These are phyloP conservation scores for Calonectria crousiana DNA, from an alignment of 2,329 filamentous ascomycete genomes.

Conservation along the genomic window DNA sequence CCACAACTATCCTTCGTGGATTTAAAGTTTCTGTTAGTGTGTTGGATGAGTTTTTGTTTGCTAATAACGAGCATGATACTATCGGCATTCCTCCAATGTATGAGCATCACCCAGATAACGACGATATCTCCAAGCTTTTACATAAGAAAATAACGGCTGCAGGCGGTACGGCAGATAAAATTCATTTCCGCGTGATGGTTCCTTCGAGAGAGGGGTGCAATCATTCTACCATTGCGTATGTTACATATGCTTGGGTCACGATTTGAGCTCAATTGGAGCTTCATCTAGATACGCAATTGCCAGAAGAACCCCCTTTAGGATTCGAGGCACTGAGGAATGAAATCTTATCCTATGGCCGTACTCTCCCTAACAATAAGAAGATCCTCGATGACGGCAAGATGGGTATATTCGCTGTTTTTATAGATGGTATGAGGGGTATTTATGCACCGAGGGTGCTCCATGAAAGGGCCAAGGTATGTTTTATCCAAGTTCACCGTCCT, in stretches of 20 bases:
- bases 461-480: background rate
- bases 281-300: background rate
- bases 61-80: background rate
- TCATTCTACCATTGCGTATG: background rate
- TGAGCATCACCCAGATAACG: background rate
- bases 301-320: background rate
- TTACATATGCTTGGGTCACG: conserved; percentile 5
- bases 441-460: background rate
- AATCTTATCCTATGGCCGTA: background rate
- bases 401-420: background rate
- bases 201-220: background rate
- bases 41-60: background rate
- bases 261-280: background rate
- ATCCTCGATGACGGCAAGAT: background rate
- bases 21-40: background rate
- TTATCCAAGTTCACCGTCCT: background rate
- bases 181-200: background rate
- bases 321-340: background rate
- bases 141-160: background rate
- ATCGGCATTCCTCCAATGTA: background rate
- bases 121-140: background rate
- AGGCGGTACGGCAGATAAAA: background rate
- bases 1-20: conserved; percentile 3
- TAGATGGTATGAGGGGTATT: background rate
- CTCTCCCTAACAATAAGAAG: background rate